Percentiles rank a stretch among this genome's conserved stretches.
Evolutionary conservation across 1,284 basidiomycete species (phyloP).

Genomic region (Ceratobasidium sp.): DNA sequence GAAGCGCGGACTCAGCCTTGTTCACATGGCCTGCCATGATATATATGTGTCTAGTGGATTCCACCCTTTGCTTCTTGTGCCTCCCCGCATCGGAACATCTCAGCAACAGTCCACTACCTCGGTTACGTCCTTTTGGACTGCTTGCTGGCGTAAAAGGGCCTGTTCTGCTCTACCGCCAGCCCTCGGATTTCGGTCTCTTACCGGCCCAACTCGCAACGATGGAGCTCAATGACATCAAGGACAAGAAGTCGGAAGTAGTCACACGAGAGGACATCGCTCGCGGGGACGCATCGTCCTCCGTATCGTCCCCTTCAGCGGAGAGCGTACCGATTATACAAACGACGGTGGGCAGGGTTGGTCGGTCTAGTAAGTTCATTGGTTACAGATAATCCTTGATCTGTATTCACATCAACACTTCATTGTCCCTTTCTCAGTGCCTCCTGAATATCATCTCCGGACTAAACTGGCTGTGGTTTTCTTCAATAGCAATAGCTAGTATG

Average conservation of each 20-base stretch:
- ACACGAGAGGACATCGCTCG: neutral
- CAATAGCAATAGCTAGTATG: conserved; percentile 70
- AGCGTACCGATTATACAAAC: conserved; percentile 69
- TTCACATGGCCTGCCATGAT: no score
- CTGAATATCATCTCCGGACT: conserved; percentile 67
- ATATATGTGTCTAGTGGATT: no score
- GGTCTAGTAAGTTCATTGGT: conserved; percentile 58
- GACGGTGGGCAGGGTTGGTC: conserved; percentile 66
- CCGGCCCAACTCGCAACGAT: no score
- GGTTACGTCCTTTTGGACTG: no score
- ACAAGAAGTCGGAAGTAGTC: conserved; percentile 1
- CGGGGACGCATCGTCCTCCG: neutral
- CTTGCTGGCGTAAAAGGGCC: no score
- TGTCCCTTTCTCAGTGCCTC: conserved; percentile 55
- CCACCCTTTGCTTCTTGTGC: no score
- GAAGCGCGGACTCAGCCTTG: no score
- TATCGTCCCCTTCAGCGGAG: neutral
- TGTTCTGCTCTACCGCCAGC: no score
- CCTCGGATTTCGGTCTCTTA: no score
- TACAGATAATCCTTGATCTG: neutral
- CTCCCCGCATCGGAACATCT: no score
- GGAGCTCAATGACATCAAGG: neutral
- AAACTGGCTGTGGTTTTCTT: conserved; percentile 75
- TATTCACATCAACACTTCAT: neutral
- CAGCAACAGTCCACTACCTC: no score